phyloP scores from a whole-genome alignment of 805 yeast genomes.

The Yarrowia deformans region DNA sequence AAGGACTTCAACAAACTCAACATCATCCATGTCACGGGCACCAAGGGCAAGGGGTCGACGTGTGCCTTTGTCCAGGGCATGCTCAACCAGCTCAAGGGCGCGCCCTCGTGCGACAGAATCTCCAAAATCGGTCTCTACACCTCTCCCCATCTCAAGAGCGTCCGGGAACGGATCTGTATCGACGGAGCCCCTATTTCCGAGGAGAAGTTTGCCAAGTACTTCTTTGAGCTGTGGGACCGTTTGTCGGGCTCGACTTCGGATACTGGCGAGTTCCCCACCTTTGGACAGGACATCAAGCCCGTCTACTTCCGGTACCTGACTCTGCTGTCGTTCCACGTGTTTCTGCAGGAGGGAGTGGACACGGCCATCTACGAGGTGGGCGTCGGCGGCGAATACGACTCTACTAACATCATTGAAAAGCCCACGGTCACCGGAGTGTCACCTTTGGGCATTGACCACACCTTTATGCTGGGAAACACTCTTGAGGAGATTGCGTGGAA shows the following conservation, averaged over 20 bases:
- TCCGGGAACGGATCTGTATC: conserved; percentile 88
- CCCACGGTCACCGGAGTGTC: conserved; percentile 89
- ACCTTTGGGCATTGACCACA: conserved; percentile 91
- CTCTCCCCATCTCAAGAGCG: conserved; percentile 93
- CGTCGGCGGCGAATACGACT: conserved; percentile 96
- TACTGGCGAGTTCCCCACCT: conserved; percentile 67
- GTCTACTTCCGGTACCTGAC: conserved; percentile 93
- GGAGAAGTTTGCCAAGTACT: conserved; percentile 81
- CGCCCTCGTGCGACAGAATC: conserved; percentile 46
- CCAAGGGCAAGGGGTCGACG: conserved; percentile 98
- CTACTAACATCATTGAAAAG: conserved; percentile 83
- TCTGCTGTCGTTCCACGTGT: conserved; percentile 86
- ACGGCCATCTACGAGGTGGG: conserved; percentile 98
- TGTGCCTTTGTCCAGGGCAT: conserved; percentile 93
- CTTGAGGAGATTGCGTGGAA: conserved; percentile 94
- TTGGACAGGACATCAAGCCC: conserved; percentile 78
- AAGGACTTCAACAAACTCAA: conserved; percentile 76
- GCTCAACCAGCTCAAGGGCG: conserved; percentile 62
- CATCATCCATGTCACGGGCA: conserved; percentile 92
- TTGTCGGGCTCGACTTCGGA: conserved; percentile 67
- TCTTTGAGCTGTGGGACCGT: conserved; percentile 93
- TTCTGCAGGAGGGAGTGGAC: conserved; percentile 85
- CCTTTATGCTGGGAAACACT: conserved; percentile 83
- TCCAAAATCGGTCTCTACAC: conserved; percentile 89
- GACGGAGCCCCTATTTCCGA: conserved; percentile 86